Conservation (phyloP, 345 rosid genomes). For the Eucalyptus erythrocorys region DNA sequence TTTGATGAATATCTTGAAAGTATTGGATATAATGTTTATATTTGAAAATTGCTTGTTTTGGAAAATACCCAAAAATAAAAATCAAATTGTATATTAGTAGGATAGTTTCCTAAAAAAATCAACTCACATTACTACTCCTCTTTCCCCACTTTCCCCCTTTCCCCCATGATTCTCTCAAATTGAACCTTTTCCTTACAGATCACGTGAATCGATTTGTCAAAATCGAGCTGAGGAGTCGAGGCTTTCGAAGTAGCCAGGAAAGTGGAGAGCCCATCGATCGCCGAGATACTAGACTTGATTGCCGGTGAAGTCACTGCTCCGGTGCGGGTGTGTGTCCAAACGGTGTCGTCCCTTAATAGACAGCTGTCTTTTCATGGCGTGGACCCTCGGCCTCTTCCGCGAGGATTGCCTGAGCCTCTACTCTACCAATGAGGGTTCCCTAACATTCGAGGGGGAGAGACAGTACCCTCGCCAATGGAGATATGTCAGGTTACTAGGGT, state of each 20-base stretch:
- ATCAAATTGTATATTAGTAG: no score
- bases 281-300: background rate
- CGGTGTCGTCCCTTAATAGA: conserved; percentile 9
- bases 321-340: conserved; percentile 16
- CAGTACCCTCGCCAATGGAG: conserved; percentile 6
- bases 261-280: background rate
- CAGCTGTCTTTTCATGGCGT: conserved; percentile 1
- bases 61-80: no score
- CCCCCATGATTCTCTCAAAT: no score
- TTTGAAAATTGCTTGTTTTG: no score
- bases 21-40: no score
- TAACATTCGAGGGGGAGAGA: background rate
- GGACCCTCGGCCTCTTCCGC: background rate
- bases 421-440: background rate
- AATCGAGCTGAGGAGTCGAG: no score
- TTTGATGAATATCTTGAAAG: no score
- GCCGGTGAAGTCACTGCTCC: conserved; percentile 9
- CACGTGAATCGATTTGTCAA: no score
- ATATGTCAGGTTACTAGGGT: conserved; percentile 17
- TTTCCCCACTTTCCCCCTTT: no score
- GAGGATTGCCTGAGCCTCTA: background rate
- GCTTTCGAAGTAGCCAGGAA: background rate
- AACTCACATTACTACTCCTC: no score
- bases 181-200: no score
- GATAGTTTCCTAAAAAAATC: no score